phyloP scores from a whole-genome alignment of 495 filamentous ascomycete species.

The Aspergillus olivimuriae region DNA sequence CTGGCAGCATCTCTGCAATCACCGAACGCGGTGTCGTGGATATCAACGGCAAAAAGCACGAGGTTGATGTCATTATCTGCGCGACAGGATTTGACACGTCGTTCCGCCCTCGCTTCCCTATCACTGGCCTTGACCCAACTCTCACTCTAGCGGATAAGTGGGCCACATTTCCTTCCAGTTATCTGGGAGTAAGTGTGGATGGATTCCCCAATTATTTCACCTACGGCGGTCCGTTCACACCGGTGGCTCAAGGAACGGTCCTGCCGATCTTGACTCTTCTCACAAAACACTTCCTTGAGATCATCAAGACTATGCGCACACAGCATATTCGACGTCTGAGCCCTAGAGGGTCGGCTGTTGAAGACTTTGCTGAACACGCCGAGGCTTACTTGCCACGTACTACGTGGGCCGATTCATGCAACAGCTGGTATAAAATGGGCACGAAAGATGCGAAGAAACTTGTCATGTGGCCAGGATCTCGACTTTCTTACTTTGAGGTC shows the following conservation, averaged over 20 bases:
- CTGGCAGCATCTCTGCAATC: conserved; percentile 15
- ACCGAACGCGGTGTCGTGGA: conserved; percentile 27
- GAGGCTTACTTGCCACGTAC: conserved; percentile 26
- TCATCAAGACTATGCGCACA: conserved; percentile 26
- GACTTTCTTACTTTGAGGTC: conserved; percentile 43
- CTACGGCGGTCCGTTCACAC: conserved; percentile 8
- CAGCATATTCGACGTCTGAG: conserved; percentile 14
- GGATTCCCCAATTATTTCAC: conserved; percentile 53
- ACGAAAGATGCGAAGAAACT: neutral
- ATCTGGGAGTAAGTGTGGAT: conserved; percentile 44
- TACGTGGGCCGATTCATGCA: conserved; percentile 30
- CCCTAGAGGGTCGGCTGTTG: conserved; percentile 12
- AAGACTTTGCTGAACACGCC: conserved; percentile 28
- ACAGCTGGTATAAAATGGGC: conserved; percentile 30
- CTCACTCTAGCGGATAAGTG: conserved; percentile 34
- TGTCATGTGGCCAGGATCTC: conserved; percentile 15
- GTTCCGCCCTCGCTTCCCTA: conserved; percentile 27
- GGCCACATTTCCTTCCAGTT: conserved; percentile 33
- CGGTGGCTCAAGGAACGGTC: conserved; percentile 19
- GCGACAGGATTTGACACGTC: conserved; percentile 34
- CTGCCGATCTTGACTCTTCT: conserved; percentile 26
- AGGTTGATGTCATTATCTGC: conserved; percentile 25
- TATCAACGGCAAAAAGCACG: conserved; percentile 24
- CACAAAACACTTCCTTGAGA: conserved; percentile 33
- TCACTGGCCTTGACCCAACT: conserved; percentile 29